Evolutionary conservation across 108 stramenopile species (phyloP).

Genomic region (Cylindrotheca closterium): DNA sequence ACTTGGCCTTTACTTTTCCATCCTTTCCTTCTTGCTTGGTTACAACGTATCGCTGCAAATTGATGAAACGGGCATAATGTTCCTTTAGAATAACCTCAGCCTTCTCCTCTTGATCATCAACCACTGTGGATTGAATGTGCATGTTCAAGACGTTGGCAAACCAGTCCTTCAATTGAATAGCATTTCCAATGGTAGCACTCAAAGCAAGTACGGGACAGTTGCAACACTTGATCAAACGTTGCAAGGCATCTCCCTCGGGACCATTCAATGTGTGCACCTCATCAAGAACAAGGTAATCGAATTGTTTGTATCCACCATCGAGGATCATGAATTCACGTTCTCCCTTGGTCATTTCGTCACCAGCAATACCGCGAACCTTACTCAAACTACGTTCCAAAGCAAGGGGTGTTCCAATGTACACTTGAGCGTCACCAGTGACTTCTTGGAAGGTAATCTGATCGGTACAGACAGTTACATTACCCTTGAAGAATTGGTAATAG

Average conservation of each 20-base stretch:
- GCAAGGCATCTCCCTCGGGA: constrained; percentile 97
- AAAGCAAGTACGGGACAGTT: constrained; percentile 96
- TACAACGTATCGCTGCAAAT: constrained; percentile 96
- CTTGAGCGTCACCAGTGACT: constrained; percentile 86
- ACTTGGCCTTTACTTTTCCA: constrained; percentile 69
- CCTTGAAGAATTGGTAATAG: constrained; percentile 95
- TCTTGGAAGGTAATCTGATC: constrained; percentile 91
- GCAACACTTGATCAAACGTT: constrained; percentile 92
- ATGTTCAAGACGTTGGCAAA: constrained; percentile 88
- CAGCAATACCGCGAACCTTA: constrained; percentile 94
- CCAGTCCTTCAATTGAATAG: constrained; percentile 91
- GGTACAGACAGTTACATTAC: constrained; percentile 92
- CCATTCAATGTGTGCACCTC: constrained; percentile 98
- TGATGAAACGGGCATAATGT: constrained; percentile 95
- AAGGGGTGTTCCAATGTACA: constrained; percentile 96
- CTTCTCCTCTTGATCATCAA: constrained; percentile 59
- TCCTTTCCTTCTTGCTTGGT: constrained; percentile 80
- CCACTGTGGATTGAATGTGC: constrained; percentile 68
- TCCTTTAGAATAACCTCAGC: constrained; percentile 86
- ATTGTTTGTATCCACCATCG: constrained; percentile 95
- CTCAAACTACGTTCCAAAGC: constrained; percentile 92
- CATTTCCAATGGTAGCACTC: constrained; percentile 99
- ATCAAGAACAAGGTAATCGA: constrained; percentile 97
- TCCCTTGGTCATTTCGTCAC: constrained; percentile 92
- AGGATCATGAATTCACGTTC: constrained; percentile 94